These are phyloP conservation scores for Huntiella savannae DNA, from an alignment of 2,329 filamentous ascomycete genomes.

Conservation along the genomic window DNA sequence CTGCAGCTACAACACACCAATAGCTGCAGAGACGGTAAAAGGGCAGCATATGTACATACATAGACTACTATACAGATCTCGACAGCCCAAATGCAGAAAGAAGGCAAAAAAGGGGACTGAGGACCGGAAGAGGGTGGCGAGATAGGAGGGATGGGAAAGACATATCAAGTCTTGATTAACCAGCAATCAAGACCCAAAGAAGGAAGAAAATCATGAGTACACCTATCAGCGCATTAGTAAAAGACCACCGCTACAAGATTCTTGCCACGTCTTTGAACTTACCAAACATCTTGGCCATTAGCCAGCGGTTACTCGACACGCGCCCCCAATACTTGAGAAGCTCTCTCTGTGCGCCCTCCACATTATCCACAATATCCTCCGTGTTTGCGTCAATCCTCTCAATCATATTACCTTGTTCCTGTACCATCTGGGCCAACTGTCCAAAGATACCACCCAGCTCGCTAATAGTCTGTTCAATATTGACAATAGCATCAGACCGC, in stretches of 20 bases:
- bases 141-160: neutral
- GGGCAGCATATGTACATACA: neutral
- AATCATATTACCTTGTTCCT: constrained; percentile 94
- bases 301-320: constrained; percentile 86
- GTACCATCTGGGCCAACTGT: constrained; percentile 89
- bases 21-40: neutral
- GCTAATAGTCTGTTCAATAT: constrained; percentile 85
- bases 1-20: too few relatives aligned
- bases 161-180: constrained; percentile 17
- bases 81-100: neutral
- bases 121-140: neutral
- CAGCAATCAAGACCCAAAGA: constrained; percentile 50
- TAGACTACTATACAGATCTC: neutral
- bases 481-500: constrained; percentile 85
- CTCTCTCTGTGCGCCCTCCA: constrained; percentile 89
- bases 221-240: constrained; percentile 30
- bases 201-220: constrained; percentile 90
- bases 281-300: constrained; percentile 57
- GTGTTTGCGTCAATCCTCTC: constrained; percentile 94
- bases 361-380: constrained; percentile 93
- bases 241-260: neutral
- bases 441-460: constrained; percentile 84
- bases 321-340: constrained; percentile 92
- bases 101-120: neutral
- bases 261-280: neutral